Conservation (phyloP, 139 green algal species). For the Coccomyxa sp. region DNA sequence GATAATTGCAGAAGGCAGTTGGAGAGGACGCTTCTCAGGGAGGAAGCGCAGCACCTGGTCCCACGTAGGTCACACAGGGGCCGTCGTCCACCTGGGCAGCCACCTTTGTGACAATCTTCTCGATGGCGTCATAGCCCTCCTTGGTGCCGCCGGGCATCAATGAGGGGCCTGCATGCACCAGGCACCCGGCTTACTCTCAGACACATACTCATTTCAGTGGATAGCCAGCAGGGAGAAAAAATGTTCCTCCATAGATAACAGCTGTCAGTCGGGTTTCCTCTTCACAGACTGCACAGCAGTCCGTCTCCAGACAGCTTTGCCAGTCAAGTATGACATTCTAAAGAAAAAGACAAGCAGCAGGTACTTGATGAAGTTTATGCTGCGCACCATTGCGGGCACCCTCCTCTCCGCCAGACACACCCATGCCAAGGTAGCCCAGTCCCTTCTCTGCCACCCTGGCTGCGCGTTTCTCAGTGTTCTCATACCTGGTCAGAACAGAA, state of each 20-base stretch:
- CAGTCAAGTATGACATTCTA: too few relatives aligned
- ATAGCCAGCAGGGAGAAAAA: too few relatives aligned
- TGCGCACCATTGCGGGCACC: slow-evolving; percentile 83
- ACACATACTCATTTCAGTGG: too few relatives aligned
- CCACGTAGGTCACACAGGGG: slow-evolving; percentile 59
- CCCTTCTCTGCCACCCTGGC: slow-evolving; percentile 72
- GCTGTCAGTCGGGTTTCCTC: too few relatives aligned
- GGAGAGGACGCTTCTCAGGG: too few relatives aligned
- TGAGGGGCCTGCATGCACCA: slow-evolving; percentile 63
- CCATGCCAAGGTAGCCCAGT: slow-evolving; percentile 97
- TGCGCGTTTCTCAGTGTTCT: slow-evolving; percentile 95
- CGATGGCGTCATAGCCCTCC: slow-evolving; percentile 82
- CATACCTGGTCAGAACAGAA: slow-evolving; percentile 64
- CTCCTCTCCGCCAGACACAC: slow-evolving; percentile 96
- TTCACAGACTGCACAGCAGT: too few relatives aligned
- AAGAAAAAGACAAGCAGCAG: too few relatives aligned
- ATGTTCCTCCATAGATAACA: too few relatives aligned
- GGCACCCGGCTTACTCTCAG: too few relatives aligned
- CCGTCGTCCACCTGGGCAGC: slow-evolving; percentile 78
- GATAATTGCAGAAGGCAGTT: too few relatives aligned
- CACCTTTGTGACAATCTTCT: slow-evolving; percentile 89
- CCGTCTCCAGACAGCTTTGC: too few relatives aligned
- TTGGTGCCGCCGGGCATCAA: slow-evolving; percentile 95
- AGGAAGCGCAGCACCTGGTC: slow-evolving; percentile 53
- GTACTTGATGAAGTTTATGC: not conserved